Base-by-base conservation (phyloP, 2,329 filamentous ascomycete species). In the Pseudocercospora fuligena region DNA sequence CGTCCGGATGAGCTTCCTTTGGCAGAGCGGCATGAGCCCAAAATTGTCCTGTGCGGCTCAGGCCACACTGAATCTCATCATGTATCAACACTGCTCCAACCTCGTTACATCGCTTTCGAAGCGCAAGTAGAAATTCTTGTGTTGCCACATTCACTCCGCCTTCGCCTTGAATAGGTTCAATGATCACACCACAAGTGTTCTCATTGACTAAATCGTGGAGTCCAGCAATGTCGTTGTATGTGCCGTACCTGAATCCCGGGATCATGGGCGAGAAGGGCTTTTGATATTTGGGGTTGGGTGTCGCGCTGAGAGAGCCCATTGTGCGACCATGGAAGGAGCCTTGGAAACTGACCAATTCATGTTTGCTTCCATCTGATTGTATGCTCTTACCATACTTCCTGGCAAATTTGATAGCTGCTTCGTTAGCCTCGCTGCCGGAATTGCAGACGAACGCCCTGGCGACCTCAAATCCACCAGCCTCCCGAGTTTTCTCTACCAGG, bases 241-340 rank as follows among this genome's bases (percentile, higher is more conserved):
- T 90, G 61, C 93, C 94, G 76, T 95, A 93, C 76, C 84, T 89
- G 83, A 97, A 98, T 1, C 95, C 95, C 0, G 95, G 94, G 1
- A 99, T 83, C 94, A 99, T 97, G 43, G 95, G 95, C 14, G 92
- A 85, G 77, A 99, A 99, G 0, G 95, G 95, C 73, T 90, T 88
- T 82, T 99, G 95, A 81, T 99, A 99, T 80, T 99, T 99, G 19
- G 93, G 92, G 82, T 98, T 99, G 57, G 94, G 95, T 5, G 95
- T 99, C 11, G 95, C 95, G n/a, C 92, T 97, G 53, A 99, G 83
- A 65, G 90, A 89, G 60, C 95, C 95, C 92, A 98, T 97, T 16
- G 95, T 98, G 66, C 95, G 90, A 73, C 95, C 95, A 80, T 99
- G 95, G 85, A 99, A 99, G 46, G 92, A 94, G 74, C 91, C 90